phyloP scores from a whole-genome alignment of 371 early-diverging fungal genomes.

The Rhizopus delemar region DNA sequence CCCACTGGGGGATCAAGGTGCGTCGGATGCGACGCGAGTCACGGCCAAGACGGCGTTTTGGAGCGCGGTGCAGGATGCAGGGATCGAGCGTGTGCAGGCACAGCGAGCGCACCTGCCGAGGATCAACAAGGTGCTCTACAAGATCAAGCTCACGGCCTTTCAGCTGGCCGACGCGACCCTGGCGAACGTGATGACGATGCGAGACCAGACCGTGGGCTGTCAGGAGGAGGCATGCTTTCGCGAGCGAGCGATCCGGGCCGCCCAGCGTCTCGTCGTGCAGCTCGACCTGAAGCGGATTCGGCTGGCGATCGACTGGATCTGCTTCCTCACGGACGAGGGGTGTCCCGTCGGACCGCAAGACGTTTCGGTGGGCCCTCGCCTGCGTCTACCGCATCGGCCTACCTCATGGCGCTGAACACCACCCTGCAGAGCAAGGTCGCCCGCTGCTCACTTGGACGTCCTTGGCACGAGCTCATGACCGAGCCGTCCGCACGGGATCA shows the following conservation, averaged over 20 bases:
- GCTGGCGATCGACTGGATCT: slow-evolving; percentile 85
- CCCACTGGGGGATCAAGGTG: slow-evolving; percentile 59
- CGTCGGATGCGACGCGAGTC: slow-evolving; percentile 62
- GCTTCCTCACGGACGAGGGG: slow-evolving; percentile 79
- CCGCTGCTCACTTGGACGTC: slow-evolving; percentile 79
- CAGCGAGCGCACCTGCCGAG: slow-evolving; percentile 61
- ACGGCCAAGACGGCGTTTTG: slow-evolving; percentile 56
- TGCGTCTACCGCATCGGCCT: slow-evolving; percentile 76
- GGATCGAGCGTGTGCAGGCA: slow-evolving; percentile 56
- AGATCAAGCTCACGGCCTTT: slow-evolving; percentile 63
- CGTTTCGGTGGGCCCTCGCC: slow-evolving; percentile 89
- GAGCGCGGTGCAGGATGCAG: slow-evolving; percentile 46
- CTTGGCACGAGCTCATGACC: slow-evolving; percentile 61
- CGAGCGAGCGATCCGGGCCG: slow-evolving; percentile 71
- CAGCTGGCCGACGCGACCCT: slow-evolving; percentile 61
- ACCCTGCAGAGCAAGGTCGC: slow-evolving; percentile 74
- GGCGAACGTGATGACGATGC: slow-evolving; percentile 58
- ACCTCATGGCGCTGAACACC: slow-evolving; percentile 63
- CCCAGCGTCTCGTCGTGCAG: slow-evolving; percentile 70
- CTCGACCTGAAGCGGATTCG: slow-evolving; percentile 65
- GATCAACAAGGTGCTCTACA: slow-evolving; percentile 61
- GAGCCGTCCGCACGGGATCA: slow-evolving; percentile 41
- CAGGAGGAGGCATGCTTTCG: slow-evolving; percentile 86
- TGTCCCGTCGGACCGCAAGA: slow-evolving; percentile 74
- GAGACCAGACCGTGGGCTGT: slow-evolving; percentile 59